Evolutionary conservation across 768 basidiomycete species (phyloP), one percentile per base, ranked within the genome.

Genomic region (Termitomyces bulborhizus): DNA sequence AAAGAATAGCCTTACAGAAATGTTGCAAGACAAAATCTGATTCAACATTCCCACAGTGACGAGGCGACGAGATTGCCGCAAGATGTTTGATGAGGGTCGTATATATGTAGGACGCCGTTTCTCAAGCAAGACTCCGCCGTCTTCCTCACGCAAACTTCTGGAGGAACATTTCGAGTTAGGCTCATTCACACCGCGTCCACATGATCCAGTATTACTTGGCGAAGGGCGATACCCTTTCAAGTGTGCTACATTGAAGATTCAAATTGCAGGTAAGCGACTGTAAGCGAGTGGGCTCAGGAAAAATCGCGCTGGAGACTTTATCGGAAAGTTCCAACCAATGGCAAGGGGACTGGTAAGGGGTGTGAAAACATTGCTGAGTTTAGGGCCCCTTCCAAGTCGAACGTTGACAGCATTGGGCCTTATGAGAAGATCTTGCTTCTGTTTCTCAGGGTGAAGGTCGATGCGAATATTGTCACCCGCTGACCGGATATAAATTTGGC

Each of bases 401-500:
- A 57, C 43, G 44, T 39, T 55, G 60, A 55, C 55, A 47, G 52
- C 44, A 47, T 8, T 32, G 15, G 46, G 9, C 32, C 12, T 47
- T 51, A 21, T 51, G 32, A 53, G 57, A 47, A 29, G 52, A 53
- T 26, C 21, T 56, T 18, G 41, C 54, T 52, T 59, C 46, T 51
- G n/a, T 59, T 37, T 57, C 59, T 60, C 56, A 60, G 56, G 54
- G 27, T 57, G 53, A 56, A 56, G 21, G 37, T 16, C 18, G 43
- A 49, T 41, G 18, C 42, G 37, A 42, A 51, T 47, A 49, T 40
- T 61, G 61, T 42, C 54, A 44, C 29, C 29, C 36, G 34, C 29
- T 37, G 36, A 37, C 36, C 54, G 47, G 63, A 58, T 62, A 63
- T 63, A 63, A 62, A 53, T n/a, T 55, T 50, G 46, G 43, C 42